Base-by-base conservation (phyloP, 768 basidiomycete species). In the Pluteus cervinus region DNA sequence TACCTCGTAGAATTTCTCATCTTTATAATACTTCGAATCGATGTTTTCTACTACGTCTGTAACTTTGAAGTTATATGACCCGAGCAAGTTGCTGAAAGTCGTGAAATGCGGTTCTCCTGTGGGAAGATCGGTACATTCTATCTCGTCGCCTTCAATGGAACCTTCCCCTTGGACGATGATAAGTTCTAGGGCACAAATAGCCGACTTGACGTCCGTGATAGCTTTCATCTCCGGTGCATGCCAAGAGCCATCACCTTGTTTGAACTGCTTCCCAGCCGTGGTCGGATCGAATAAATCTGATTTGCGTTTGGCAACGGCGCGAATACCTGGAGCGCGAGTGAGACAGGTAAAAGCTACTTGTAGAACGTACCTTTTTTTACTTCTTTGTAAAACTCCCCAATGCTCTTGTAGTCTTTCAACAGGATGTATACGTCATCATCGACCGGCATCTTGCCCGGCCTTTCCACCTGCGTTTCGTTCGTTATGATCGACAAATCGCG, bases 311-410 rank as follows among this genome's bases (percentile, higher is more conserved):
- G n/a, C n/a, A n/a, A n/a, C n/a, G n/a, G n/a, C n/a, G n/a, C n/a
- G n/a, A n/a, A n/a, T n/a, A n/a, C n/a, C n/a, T 4, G 20, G 16
- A 3, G 9, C 7, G 20, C 17, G 17, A 12, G 31, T 16, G 15
- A 18, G 17, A 9, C 22, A 33, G 15, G 22, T 23, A 20, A 35
- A 9, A 15, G 21, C 5, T n/a, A 14, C 16, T 8, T 36, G 14
- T 22, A 9, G 16, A 36, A 11, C 18, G 11, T 36, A 36, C 34
- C 14, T 9, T 6, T 24, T 24, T 36, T 6, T 24, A 36, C 23
- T 36, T 5, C 11, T 21, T 36, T 25, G 11, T 36, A 36, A 16
- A 36, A 36, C 26, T 36, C 20, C 12, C 34, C 34, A 20, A 36
- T 36, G 21, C 34, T 36, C 5, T n/a, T 9, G 21, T 36, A 4